A percentile compares a stretch with the other conserved stretches of the same genome.
Conservation (phyloP, 2,329 filamentous ascomycete genomes). For the Penicillium concentricum region DNA sequence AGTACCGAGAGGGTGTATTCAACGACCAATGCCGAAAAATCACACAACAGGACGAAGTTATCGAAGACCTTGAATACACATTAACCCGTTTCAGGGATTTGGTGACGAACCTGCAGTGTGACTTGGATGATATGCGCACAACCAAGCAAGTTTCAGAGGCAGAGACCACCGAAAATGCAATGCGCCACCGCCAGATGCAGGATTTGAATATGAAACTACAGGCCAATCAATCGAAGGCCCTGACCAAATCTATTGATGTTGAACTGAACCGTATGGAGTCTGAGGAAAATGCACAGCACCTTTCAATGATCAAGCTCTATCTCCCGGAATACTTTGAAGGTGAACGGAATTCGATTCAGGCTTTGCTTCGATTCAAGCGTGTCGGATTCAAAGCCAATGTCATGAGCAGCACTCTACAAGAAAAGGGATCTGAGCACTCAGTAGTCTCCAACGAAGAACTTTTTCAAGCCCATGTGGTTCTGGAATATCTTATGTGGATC, state of each 20-base stretch:
- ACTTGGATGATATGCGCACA: constrained; percentile 87
- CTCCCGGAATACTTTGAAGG: constrained; percentile 78
- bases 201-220: constrained; percentile 95
- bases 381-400: constrained; percentile 84
- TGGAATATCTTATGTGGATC: constrained; percentile 85
- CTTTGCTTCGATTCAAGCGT: constrained; percentile 82
- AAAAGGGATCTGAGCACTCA: constrained; percentile 67
- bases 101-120: constrained; percentile 78
- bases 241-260: constrained; percentile 90
- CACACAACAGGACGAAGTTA: constrained; percentile 71
- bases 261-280: constrained; percentile 84
- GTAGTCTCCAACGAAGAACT: constrained; percentile 72
- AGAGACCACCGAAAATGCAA: constrained; percentile 86
- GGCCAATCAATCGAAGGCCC: constrained; percentile 82
- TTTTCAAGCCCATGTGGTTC: constrained; percentile 74
- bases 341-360: constrained; percentile 82
- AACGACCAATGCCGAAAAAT: constrained; percentile 75
- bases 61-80: constrained; percentile 88
- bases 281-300: constrained; percentile 81
- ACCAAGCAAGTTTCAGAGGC: constrained; percentile 90
- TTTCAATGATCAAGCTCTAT: constrained; percentile 86
- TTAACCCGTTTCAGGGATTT: constrained; percentile 85
- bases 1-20: constrained; percentile 81
- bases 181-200: constrained; percentile 89
- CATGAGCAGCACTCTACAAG: constrained; percentile 74